Evolutionary conservation across 257 asterid species (phyloP), one percentile per base, ranked within the genome.

Genomic region (Plantago elongata): DNA sequence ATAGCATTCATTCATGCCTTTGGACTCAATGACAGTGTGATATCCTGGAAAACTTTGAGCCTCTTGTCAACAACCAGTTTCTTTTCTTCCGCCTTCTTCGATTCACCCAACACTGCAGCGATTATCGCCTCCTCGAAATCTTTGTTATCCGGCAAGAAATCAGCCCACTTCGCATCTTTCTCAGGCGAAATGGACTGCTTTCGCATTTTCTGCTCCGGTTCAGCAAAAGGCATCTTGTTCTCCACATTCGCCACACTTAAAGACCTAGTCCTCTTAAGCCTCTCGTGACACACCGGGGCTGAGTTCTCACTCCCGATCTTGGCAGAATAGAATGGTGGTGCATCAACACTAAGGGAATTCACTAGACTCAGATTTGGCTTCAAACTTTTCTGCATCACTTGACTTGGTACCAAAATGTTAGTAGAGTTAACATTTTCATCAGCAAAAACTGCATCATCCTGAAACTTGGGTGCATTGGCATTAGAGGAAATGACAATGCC

Each of bases 61-160:
- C 99, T 84, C 81, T 89, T 86, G 29, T 88, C 98, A 13, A 79
- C 2, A 22, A 22, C 27, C 27, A 22, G 77, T 81, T 87, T 84
- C 57, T 67, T 76, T 45, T 63, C 65, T n/a, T 47, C 40, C 13
- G 51, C 85, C 4, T 8, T 30, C 14, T 22, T 61, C 49, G 42
- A 51, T 5, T 61, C 73, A 18, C 82, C 88, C 57, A 89, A 57
- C 22, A 87, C 95, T 9, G 95, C 95, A 5, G 92, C 93, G 18
- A 89, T 77, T 42, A 92, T 84, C 1, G 96, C 99, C 52, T 83
- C 89, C 72, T 92, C 95, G 16, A 92, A 92, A 15, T 81, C 99
- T 72, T 83, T 68, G 67, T 77, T 79, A 29, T 89, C 96, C 0
- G 99, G 97, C 22, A 92, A 66, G 63, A 84, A 61, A 27, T 78